phyloP scores from a whole-genome alignment of 1,284 basidiomycete genomes.

The Apiotrichum sp. region DNA sequence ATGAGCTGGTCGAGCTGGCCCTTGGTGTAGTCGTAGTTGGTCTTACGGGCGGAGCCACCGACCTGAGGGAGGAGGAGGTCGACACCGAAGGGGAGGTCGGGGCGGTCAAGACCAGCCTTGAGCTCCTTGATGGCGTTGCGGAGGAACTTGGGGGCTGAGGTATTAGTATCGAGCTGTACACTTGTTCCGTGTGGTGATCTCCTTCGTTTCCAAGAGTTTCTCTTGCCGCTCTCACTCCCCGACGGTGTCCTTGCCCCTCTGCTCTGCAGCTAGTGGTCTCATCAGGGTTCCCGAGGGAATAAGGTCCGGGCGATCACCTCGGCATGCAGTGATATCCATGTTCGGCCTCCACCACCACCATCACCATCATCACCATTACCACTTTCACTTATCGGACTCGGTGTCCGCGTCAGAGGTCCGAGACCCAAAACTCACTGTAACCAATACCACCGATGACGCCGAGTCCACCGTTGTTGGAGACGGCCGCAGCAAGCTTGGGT shows the following conservation, averaged over 20 bases:
- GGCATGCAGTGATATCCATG: too few relatives aligned
- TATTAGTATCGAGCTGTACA: conserved; percentile 18
- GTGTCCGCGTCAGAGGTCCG: too few relatives aligned
- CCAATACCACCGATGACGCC: conserved; percentile 82
- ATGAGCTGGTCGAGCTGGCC: conserved; percentile 64
- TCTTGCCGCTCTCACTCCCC: too few relatives aligned
- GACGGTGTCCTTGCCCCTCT: too few relatives aligned
- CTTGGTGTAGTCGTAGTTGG: conserved; percentile 61
- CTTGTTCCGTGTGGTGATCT: neutral
- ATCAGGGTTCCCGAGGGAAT: too few relatives aligned
- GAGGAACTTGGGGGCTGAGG: conserved; percentile 42
- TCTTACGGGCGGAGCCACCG: conserved; percentile 73
- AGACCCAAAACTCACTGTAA: conserved; percentile 48
- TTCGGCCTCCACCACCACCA: too few relatives aligned
- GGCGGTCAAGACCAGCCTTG: neutral
- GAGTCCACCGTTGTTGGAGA: conserved; percentile 69
- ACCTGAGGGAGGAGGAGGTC: conserved; percentile 77
- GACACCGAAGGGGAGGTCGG: conserved; percentile 61
- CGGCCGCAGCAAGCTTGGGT: conserved; percentile 72
- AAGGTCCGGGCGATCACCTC: too few relatives aligned
- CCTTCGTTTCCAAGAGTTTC: too few relatives aligned
- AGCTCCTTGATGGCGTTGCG: conserved; percentile 57
- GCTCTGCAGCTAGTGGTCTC: too few relatives aligned
- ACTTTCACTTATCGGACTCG: too few relatives aligned
- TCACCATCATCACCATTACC: too few relatives aligned